Percentiles rank a stretch among this genome's conserved stretches.
These are phyloP conservation scores for Salisapilia sapeloensis DNA, from an alignment of 352 stramenopile genomes.

Conservation along the genomic window DNA sequence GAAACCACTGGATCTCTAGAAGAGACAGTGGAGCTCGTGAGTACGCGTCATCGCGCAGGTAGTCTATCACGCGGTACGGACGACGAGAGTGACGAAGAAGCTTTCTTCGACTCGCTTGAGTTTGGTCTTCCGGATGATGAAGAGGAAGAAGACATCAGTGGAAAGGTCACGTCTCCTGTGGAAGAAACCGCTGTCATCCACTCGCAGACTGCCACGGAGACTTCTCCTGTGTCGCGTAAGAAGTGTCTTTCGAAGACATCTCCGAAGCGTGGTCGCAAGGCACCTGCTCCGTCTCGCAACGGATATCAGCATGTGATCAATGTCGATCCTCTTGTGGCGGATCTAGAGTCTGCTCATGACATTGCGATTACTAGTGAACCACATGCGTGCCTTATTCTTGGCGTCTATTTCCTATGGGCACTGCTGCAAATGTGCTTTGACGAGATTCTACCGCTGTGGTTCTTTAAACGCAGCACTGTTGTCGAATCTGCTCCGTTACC, in stretches of 20 bases:
- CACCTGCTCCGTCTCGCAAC: no score
- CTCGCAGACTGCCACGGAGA: conserved; percentile 13
- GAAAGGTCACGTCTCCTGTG: not conserved
- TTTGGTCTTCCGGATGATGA: conserved; percentile 54
- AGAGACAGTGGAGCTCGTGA: conserved; percentile 60
- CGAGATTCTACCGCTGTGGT: conserved; percentile 63
- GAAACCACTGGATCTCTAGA: conserved; percentile 53
- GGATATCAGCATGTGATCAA: conserved; percentile 4
- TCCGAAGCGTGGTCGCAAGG: no score
- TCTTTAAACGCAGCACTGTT: conserved; percentile 48
- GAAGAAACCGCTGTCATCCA: conserved; percentile 13
- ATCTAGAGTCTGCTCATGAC: conserved; percentile 12
- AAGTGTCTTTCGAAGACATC: no score
- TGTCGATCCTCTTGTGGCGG: conserved; percentile 1
- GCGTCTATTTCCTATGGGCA: conserved; percentile 54
- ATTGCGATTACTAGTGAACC: conserved; percentile 49
- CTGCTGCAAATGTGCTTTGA: conserved; percentile 63
- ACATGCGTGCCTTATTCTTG: conserved; percentile 41
- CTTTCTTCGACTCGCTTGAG: conserved; percentile 65
- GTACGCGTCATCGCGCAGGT: conserved; percentile 8
- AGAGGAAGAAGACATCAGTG: conserved; percentile 36
- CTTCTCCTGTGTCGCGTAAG: no score
- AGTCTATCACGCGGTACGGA: conserved; percentile 21
- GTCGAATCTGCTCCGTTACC: conserved; percentile 21
- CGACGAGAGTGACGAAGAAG: conserved; percentile 52